Conservation (phyloP, 2,329 filamentous ascomycete genomes). For the Dactylella cylindrospora region DNA sequence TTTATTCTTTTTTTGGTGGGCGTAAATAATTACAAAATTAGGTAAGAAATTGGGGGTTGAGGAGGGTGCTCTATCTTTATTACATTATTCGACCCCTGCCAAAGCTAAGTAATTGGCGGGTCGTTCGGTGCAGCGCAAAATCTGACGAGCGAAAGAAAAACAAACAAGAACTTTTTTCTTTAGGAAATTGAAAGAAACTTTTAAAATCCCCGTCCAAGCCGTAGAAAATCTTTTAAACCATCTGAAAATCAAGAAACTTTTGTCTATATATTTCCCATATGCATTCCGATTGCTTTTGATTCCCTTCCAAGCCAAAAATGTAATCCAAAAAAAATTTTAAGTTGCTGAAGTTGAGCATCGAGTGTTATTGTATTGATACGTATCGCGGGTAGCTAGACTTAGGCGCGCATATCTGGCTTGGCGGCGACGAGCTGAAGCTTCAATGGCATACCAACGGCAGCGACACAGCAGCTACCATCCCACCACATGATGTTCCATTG, state of each 20-base stretch:
- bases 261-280: slow-evolving; percentile 1
- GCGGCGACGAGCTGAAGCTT: slow-evolving; percentile 32
- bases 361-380: not conserved
- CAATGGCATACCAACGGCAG: slow-evolving; percentile 28
- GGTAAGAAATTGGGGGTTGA: too few species aligned
- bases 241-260: slow-evolving; percentile 23
- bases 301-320: not conserved
- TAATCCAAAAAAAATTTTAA: not conserved
- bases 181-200: slow-evolving; percentile 30
- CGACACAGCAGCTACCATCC: slow-evolving; percentile 40
- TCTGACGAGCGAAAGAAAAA: too few species aligned
- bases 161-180: slow-evolving; percentile 17
- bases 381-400: not conserved
- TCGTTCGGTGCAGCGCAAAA: too few species aligned
- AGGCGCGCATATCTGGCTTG: slow-evolving; percentile 14
- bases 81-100: too few species aligned
- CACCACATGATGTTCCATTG: slow-evolving; percentile 42
- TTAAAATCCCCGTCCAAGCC: slow-evolving; percentile 32
- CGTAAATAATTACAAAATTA: too few species aligned
- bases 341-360: slow-evolving; percentile 12
- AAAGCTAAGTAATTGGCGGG: too few species aligned
- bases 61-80: too few species aligned
- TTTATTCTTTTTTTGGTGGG: too few species aligned
- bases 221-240: slow-evolving; percentile 16
- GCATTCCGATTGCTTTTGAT: too few species aligned